Percentiles rank a stretch among this genome's conserved stretches.
These are phyloP conservation scores for Magnusiomyces fungicola DNA, from an alignment of 1,139 yeast genomes.

Conservation along the genomic window DNA sequence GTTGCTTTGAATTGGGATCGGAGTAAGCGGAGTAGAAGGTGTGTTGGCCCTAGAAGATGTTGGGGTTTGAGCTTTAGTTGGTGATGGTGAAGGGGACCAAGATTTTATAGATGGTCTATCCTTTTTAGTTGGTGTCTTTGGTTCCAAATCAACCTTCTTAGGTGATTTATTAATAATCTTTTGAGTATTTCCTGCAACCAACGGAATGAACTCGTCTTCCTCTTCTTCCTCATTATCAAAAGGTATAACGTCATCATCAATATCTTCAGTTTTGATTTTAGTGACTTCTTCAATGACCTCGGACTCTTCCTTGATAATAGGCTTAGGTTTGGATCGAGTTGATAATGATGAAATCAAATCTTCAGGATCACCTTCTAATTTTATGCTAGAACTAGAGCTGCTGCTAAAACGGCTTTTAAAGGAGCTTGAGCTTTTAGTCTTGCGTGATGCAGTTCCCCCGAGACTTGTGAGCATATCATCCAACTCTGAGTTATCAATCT, in stretches of 20 bases:
- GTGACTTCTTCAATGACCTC: neutral
- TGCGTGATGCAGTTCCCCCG: neutral
- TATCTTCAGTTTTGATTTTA: neutral
- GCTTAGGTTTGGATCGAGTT: too few relatives aligned
- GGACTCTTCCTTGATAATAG: neutral
- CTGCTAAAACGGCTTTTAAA: too few relatives aligned
- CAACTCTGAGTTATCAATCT: conserved; percentile 14
- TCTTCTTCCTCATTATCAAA: neutral
- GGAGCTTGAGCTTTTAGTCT: neutral
- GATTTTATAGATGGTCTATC: too few relatives aligned
- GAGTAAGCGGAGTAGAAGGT: conserved; percentile 10
- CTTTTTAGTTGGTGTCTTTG: too few relatives aligned
- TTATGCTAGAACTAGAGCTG: too few relatives aligned
- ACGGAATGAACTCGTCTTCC: neutral
- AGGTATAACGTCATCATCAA: neutral
- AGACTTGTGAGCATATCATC: conserved; percentile 13
- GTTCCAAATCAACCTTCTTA: too few relatives aligned
- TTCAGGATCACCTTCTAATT: neutral
- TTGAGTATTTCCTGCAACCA: neutral
- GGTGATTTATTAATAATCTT: neutral
- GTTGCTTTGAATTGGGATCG: conserved; percentile 16
- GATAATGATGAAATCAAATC: neutral
- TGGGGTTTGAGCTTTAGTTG: too few relatives aligned
- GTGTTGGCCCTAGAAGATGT: neutral
- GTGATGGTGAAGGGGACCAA: too few relatives aligned